These are phyloP conservation scores for Ophiorrhiza pumila DNA, from an alignment of 257 asterid species.

Conservation along the genomic window DNA sequence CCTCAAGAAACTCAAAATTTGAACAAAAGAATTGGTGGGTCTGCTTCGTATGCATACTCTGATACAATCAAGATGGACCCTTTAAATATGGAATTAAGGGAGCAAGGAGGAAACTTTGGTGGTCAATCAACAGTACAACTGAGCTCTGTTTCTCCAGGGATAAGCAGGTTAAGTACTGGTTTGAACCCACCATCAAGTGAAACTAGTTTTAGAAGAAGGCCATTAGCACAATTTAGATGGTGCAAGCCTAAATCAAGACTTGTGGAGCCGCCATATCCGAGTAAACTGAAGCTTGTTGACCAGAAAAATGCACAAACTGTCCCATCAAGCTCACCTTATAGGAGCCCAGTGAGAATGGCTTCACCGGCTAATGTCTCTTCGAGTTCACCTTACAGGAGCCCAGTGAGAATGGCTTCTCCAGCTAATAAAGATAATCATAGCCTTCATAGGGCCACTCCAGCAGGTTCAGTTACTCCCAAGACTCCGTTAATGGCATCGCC, in stretches of 20 bases:
- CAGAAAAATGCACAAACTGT: constrained; percentile 14
- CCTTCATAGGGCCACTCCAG: constrained; percentile 23
- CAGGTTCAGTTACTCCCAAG: constrained; percentile 51
- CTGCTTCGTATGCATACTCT: constrained; percentile 1
- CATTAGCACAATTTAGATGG: constrained; percentile 25
- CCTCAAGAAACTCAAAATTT: constrained; percentile 16
- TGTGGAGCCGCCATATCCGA: constrained; percentile 49
- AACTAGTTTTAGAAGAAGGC: constrained; percentile 28
- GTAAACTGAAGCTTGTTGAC: constrained; percentile 24
- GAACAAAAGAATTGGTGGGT: constrained; percentile 14
- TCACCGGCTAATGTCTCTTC: constrained; percentile 25
- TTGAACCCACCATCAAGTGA: constrained; percentile 32
- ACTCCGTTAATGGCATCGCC: constrained; percentile 58
- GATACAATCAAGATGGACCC: neutral
- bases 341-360: constrained; percentile 25
- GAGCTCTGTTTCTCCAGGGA: constrained; percentile 29
- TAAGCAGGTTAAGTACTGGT: constrained; percentile 4
- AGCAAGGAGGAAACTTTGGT: neutral
- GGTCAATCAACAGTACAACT: constrained; percentile 3
- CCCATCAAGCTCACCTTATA: constrained; percentile 25
- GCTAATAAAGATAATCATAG: constrained; percentile 2
- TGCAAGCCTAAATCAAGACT: constrained; percentile 63
- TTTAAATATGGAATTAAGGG: constrained; percentile 2
- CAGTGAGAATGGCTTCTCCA: constrained; percentile 32
- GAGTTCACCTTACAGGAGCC: constrained; percentile 27